phyloP scores from a whole-genome alignment of 2,329 filamentous ascomycete species.

The Penicillium sp. region DNA sequence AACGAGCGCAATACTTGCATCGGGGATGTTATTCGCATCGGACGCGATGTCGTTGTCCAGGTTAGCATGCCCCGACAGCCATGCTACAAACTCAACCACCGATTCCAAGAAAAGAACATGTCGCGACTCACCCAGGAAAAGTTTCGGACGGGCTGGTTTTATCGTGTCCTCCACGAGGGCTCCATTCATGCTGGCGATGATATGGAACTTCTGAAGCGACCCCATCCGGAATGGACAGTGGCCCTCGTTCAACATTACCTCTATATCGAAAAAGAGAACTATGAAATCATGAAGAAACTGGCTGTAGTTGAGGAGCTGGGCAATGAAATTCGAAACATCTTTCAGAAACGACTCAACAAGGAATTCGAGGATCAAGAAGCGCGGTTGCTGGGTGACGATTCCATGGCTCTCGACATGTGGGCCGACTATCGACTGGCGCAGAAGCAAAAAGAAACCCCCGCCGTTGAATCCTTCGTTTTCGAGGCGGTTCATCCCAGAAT shows the following conservation, averaged over 20 bases:
- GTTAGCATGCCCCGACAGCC: conserved; percentile 62
- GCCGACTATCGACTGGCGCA: conserved; percentile 1
- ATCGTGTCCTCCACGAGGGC: conserved; percentile 59
- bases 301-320: conserved; percentile 1
- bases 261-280: conserved; percentile 6
- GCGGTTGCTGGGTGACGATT: conserved; percentile 1
- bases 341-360: conserved; percentile 1
- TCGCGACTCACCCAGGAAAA: conserved; percentile 50
- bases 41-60: conserved; percentile 54
- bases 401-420: conserved; percentile 3
- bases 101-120: conserved; percentile 62
- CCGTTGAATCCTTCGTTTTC: neutral
- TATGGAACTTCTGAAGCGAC: conserved; percentile 15
- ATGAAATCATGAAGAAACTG: conserved; percentile 3
- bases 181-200: conserved; percentile 13
- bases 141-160: conserved; percentile 65
- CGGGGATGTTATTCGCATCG: conserved; percentile 58
- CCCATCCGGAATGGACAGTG: conserved; percentile 32
- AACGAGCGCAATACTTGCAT: conserved; percentile 66
- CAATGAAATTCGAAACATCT: conserved; percentile 1
- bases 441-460: neutral
- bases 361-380: conserved; percentile 4
- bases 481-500: neutral
- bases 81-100: conserved; percentile 68
- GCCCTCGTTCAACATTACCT: conserved; percentile 9